Conservation (phyloP, 192 early-diverging fungal species). For the Mortierella claussenii region DNA sequence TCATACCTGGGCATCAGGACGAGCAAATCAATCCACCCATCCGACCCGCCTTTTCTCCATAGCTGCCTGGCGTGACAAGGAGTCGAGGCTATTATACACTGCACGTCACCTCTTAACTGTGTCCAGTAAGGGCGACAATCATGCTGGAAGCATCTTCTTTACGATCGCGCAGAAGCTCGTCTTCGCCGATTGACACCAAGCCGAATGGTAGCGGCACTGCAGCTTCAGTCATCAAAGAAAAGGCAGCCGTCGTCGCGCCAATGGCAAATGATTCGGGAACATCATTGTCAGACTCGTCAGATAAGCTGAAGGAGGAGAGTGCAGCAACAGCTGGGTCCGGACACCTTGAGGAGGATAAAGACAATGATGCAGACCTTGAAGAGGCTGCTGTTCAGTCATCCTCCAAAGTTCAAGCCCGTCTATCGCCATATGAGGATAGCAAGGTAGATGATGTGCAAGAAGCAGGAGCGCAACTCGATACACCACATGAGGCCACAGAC, state of each 20-base stretch:
- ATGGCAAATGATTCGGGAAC: conserved; percentile 26
- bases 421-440: not conserved
- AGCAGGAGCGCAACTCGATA: too few species aligned
- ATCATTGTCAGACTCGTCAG: not conserved
- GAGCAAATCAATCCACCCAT: too few species aligned
- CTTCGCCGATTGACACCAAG: conserved; percentile 9
- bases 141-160: conserved; percentile 32
- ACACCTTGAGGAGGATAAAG: not conserved
- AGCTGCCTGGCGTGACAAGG: too few species aligned
- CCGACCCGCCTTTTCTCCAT: too few species aligned
- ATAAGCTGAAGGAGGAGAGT: not conserved
- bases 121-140: not conserved
- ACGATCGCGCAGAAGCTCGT: conserved; percentile 17
- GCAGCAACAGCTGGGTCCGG: too few species aligned
- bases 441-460: too few species aligned
- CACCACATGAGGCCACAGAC: too few species aligned
- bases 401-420: too few species aligned
- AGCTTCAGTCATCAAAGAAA: conserved; percentile 7
- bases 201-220: not conserved
- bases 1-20: too few species aligned
- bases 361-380: conserved; percentile 7
- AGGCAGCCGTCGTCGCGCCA: not conserved
- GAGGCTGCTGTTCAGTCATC: too few species aligned
- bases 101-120: too few species aligned
- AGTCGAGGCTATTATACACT: too few species aligned